These are phyloP conservation scores for Ustilago trichophora DNA, from an alignment of 1,284 basidiomycete species.

Conservation along the genomic window DNA sequence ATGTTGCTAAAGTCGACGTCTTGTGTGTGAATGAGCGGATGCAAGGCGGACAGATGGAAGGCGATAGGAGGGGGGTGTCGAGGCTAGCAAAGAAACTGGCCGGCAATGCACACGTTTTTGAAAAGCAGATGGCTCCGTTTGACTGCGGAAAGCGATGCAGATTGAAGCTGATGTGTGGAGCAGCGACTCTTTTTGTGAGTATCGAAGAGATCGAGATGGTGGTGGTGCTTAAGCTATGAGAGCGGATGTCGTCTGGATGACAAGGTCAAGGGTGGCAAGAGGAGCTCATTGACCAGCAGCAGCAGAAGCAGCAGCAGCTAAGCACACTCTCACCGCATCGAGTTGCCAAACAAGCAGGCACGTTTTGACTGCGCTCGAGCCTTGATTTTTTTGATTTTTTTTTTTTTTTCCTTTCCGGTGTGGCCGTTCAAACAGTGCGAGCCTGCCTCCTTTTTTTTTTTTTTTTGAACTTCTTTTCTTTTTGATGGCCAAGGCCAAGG, in stretches of 20 bases:
- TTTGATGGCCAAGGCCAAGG: background rate
- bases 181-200: constrained; percentile 1
- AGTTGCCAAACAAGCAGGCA: background rate
- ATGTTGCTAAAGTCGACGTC: background rate
- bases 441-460: background rate
- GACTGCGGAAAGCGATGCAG: background rate
- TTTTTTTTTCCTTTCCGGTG: background rate
- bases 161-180: background rate
- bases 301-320: no score
- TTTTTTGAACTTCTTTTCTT: background rate
- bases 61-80: background rate
- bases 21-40: background rate
- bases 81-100: background rate
- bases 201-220: background rate
- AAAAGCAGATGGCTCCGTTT: background rate
- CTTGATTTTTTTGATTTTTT: constrained; percentile 8
- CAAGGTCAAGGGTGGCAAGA: constrained; percentile 3
- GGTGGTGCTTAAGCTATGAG: background rate
- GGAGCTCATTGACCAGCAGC: background rate
- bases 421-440: constrained; percentile 1
- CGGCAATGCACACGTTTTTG: constrained; percentile 3
- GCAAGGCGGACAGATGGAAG: background rate
- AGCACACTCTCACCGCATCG: constrained; percentile 1
- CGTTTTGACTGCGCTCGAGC: constrained; percentile 9
- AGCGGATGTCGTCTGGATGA: constrained; percentile 1